A percentile compares a stretch with the other conserved stretches of the same genome.
Conservation (phyloP, 2,329 filamentous ascomycete genomes). For the Onygenales sp. region DNA sequence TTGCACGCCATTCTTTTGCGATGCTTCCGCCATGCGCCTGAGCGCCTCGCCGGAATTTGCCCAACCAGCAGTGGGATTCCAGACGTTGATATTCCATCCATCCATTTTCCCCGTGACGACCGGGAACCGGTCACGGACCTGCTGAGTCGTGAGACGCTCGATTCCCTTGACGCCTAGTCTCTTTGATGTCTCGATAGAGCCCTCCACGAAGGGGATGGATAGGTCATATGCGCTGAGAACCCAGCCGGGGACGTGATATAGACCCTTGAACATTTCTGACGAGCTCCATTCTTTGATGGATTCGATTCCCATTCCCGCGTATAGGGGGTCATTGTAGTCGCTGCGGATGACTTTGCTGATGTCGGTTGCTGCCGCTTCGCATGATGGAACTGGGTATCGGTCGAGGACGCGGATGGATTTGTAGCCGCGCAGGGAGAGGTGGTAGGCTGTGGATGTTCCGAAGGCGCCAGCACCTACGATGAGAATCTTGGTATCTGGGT, state of each 20-base stretch:
- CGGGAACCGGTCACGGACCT: neutral
- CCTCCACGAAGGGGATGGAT: slow-evolving; percentile 10
- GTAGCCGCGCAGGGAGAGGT: slow-evolving; percentile 42
- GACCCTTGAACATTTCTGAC: slow-evolving; percentile 36
- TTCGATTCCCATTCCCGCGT: slow-evolving; percentile 12
- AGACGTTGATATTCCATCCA: neutral
- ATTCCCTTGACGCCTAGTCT: neutral
- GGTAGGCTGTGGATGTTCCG: slow-evolving; percentile 43
- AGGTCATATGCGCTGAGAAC: slow-evolving; percentile 23
- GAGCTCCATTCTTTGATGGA: slow-evolving; percentile 33
- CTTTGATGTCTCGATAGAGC: neutral
- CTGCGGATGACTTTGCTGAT: slow-evolving; percentile 36
- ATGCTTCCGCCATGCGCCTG: slow-evolving; percentile 19
- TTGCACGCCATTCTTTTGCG: slow-evolving; percentile 27
- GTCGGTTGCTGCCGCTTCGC: slow-evolving; percentile 42
- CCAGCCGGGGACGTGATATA: slow-evolving; percentile 38
- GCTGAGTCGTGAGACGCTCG: neutral
- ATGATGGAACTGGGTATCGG: slow-evolving; percentile 36
- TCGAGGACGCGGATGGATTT: slow-evolving; percentile 41
- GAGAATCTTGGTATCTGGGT: slow-evolving; percentile 13
- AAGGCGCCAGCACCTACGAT: slow-evolving; percentile 44
- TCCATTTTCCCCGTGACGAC: neutral
- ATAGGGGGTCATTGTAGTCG: slow-evolving; percentile 4
- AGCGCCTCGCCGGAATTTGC: slow-evolving; percentile 44
- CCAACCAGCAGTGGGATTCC: slow-evolving; percentile 42